These are phyloP conservation scores for Wallemia mellicola DNA, from an alignment of 1,284 basidiomycete genomes.

Conservation along the genomic window DNA sequence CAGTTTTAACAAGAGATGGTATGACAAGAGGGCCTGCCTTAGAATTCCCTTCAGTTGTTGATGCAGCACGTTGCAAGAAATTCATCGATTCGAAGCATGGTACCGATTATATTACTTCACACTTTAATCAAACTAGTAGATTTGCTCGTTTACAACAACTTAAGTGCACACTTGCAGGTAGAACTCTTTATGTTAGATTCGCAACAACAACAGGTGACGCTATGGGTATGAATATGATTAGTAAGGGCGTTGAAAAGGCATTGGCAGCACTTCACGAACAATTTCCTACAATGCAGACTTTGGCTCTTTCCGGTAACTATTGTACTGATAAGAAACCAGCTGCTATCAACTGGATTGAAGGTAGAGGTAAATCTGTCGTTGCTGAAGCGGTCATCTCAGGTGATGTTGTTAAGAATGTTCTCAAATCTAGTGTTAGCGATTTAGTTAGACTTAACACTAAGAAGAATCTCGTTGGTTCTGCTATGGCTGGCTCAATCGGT, in stretches of 20 bases:
- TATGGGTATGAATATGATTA: constrained; percentile 99
- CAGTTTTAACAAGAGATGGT: constrained; percentile 69
- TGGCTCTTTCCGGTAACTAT: constrained; percentile 88
- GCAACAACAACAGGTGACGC: constrained; percentile 88
- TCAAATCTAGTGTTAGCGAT: constrained; percentile 82
- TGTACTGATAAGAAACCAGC: constrained; percentile 99
- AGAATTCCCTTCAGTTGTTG: constrained; percentile 57
- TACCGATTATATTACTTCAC: constrained; percentile 38
- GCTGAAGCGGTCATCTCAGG: constrained; percentile 85
- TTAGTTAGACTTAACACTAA: constrained; percentile 79
- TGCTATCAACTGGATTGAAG: constrained; percentile 99
- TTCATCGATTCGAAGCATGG: constrained; percentile 76
- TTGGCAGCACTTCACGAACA: constrained; percentile 45
- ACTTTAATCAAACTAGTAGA: constrained; percentile 79
- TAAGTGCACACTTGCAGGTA: constrained; percentile 60
- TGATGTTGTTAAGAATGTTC: constrained; percentile 51
- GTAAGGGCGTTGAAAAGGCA: constrained; percentile 80
- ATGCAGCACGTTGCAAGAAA: constrained; percentile 52
- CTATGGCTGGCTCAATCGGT: constrained; percentile 89
- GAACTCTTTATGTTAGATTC: constrained; percentile 84
- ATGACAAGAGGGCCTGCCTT: constrained; percentile 98
- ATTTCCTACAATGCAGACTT: constrained; percentile 80
- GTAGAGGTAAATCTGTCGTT: constrained; percentile 86
- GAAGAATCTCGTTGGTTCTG: constrained; percentile 92
- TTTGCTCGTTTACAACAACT: constrained; percentile 57